These are phyloP conservation scores for Glycyrrhiza uralensis DNA, from an alignment of 306 rosid genomes.

Conservation along the genomic window DNA sequence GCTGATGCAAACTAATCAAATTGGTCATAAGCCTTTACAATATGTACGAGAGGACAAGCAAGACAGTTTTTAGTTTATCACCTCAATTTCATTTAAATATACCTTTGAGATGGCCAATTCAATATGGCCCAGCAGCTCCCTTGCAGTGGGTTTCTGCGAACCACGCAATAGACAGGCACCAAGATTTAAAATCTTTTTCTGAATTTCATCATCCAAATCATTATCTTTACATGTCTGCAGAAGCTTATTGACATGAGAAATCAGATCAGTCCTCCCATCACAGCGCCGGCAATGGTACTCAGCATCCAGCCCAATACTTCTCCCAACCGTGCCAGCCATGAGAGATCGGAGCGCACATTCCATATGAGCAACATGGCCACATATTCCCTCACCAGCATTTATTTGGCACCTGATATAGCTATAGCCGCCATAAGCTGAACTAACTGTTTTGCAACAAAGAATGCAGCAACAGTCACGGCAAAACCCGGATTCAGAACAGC, in stretches of 20 bases:
- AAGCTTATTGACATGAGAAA: slow-evolving; percentile 52
- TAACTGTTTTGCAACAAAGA: slow-evolving; percentile 62
- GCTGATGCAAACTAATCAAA: slow-evolving; percentile 56
- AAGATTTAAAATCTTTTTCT: slow-evolving; percentile 48
- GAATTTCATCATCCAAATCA: slow-evolving; percentile 51
- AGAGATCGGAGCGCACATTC: slow-evolving; percentile 65
- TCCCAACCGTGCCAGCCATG: slow-evolving; percentile 78
- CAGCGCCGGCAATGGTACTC: slow-evolving; percentile 86
- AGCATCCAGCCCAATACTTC: slow-evolving; percentile 60
- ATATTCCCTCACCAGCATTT: slow-evolving; percentile 37
- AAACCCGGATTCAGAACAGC: slow-evolving; percentile 71
- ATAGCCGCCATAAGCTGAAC: slow-evolving; percentile 54
- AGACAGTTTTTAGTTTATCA: slow-evolving; percentile 12
- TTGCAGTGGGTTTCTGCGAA: slow-evolving; percentile 50
- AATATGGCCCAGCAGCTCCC: slow-evolving; percentile 42
- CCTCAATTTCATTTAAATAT: slow-evolving; percentile 22
- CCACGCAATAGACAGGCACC: slow-evolving; percentile 72
- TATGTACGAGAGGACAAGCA: neutral
- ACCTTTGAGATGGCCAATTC: slow-evolving; percentile 64
- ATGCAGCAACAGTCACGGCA: slow-evolving; percentile 86
- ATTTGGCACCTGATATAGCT: slow-evolving; percentile 64
- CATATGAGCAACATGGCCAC: slow-evolving; percentile 81
- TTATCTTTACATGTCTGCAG: slow-evolving; percentile 46
- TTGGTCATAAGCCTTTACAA: slow-evolving; percentile 32
- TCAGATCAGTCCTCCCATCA: slow-evolving; percentile 69